Conservation (phyloP, 306 rosid genomes). For the Canavalia ensiformis region DNA sequence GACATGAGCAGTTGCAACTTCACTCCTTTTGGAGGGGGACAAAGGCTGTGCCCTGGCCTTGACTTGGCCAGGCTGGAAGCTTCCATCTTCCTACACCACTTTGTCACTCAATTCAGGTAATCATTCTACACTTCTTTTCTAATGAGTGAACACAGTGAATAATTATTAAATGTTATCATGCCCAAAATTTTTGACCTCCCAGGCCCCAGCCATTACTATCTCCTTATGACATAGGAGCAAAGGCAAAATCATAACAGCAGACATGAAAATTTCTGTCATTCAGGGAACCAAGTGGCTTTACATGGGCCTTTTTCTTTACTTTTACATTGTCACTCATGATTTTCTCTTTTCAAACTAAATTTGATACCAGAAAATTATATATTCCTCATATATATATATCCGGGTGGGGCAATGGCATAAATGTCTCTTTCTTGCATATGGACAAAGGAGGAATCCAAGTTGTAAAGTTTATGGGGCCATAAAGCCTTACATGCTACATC, state of each 20-base stretch:
- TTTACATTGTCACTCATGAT: constrained; percentile 31
- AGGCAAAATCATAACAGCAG: constrained; percentile 42
- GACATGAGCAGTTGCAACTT: constrained; percentile 75
- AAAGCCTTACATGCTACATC: constrained; percentile 20
- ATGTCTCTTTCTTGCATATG: constrained; percentile 42
- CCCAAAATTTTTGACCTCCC: constrained; percentile 6
- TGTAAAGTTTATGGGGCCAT: constrained; percentile 29
- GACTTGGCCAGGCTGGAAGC: constrained; percentile 93
- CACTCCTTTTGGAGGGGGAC: constrained; percentile 98
- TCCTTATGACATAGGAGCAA: constrained; percentile 24
- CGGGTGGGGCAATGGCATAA: constrained; percentile 19
- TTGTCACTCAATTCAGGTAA: constrained; percentile 91
- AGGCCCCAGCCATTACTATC: constrained; percentile 1
- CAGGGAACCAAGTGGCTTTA: constrained; percentile 33
- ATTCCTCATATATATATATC: constrained; percentile 32
- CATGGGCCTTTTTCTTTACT: constrained; percentile 38
- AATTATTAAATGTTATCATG: constrained; percentile 40
- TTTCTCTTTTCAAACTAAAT: constrained; percentile 28
- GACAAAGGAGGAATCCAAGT: constrained; percentile 45
- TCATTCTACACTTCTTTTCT: constrained; percentile 18
- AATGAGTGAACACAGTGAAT: constrained; percentile 34
- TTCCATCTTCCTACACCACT: constrained; percentile 87
- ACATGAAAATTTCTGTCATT: constrained; percentile 47
- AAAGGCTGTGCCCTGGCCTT: constrained; percentile 94
- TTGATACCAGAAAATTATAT: constrained; percentile 17